phyloP scores from a whole-genome alignment of 805 yeast species.

The Wickerhamomyces kurtzmanii region DNA sequence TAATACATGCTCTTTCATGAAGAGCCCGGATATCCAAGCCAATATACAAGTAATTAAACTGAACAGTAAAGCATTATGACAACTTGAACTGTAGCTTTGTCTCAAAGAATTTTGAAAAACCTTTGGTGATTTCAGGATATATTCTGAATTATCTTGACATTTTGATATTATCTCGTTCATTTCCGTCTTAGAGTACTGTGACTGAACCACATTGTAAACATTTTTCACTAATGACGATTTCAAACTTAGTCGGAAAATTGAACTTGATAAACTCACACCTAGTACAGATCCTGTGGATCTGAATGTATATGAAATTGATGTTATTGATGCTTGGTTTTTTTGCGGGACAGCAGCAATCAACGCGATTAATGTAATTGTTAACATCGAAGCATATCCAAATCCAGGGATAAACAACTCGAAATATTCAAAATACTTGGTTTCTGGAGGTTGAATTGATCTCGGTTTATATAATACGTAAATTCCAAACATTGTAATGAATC shows the following conservation, averaged over 20 bases:
- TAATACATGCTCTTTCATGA: conserved; percentile 46
- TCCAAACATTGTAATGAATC: conserved; percentile 38
- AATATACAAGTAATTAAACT: conserved; percentile 29
- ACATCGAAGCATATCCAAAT: conserved; percentile 52
- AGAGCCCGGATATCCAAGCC: conserved; percentile 30
- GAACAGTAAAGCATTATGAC: conserved; percentile 38
- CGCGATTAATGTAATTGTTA: conserved; percentile 66
- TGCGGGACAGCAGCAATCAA: conserved; percentile 67
- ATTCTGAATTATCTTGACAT: conserved; percentile 44
- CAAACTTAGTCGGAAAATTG: conserved; percentile 49
- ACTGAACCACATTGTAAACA: conserved; percentile 9
- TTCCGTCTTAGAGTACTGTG: conserved; percentile 10
- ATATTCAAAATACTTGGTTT: conserved; percentile 28
- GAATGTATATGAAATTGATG: conserved; percentile 85
- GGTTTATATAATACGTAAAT: conserved; percentile 21
- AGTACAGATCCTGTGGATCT: conserved; percentile 81
- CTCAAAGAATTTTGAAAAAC: conserved; percentile 28
- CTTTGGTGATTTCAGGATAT: conserved; percentile 36
- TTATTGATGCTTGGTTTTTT: conserved; percentile 71
- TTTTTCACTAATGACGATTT: conserved; percentile 15
- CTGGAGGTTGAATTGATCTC: conserved; percentile 14
- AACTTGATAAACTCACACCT: conserved; percentile 64
- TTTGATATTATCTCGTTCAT: conserved; percentile 20
- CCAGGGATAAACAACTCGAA: conserved; percentile 44
- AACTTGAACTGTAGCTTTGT: conserved; percentile 36